Evolutionary conservation across 83 land plant genomes (phyloP), one percentile per base, ranked within the genome.

Genomic region (Picea engelmannii): DNA sequence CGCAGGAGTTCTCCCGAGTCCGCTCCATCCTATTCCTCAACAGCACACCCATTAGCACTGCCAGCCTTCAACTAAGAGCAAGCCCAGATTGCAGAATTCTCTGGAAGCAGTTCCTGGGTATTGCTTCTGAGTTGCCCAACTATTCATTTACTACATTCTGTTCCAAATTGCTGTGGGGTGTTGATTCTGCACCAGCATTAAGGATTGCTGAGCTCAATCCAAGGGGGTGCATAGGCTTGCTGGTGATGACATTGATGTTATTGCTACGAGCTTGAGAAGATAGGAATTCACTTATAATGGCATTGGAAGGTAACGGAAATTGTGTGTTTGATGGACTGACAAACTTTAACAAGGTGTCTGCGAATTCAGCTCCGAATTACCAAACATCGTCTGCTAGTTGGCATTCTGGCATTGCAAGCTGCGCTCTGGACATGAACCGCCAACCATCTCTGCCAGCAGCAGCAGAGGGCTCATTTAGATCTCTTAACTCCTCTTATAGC

Each of bases 231-330:
- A 17, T 24, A 2, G 8, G 76, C n/a, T 73, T 44, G 11, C 12
- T 10, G 58, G 21, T 47, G 76, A 42, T 18, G 11, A 69, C 76
- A 44, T 47, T 40, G 12, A 4, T n/a, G 55, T 12, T 20, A 44
- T n/a, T 47, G 76, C 1, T 73, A 20, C 47, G 47, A 73, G 2
- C 47, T 73, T 49, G 58, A 21, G 44, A 44, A 20, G 55, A 42
- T 20, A n/a, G 24, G 24, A 73, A 73, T 73, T 44, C 55, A 73
- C 25, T n/a, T 35, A 52, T 23, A 20, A 73, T 73, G 76, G 58
- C 76, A 73, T 73, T 44, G 58, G 55, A 73, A 73, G 76, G 76
- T 73, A 73, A 73, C n/a, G 58, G 76, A n/a, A 73, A 44, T 38
- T 21, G 21, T 44, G 55, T 73, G 76, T 73, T 73, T 73, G 76